Base-by-base conservation (phyloP, 1,284 basidiomycete genomes). In the Cutaneotrichosporon spelunceum region DNA sequence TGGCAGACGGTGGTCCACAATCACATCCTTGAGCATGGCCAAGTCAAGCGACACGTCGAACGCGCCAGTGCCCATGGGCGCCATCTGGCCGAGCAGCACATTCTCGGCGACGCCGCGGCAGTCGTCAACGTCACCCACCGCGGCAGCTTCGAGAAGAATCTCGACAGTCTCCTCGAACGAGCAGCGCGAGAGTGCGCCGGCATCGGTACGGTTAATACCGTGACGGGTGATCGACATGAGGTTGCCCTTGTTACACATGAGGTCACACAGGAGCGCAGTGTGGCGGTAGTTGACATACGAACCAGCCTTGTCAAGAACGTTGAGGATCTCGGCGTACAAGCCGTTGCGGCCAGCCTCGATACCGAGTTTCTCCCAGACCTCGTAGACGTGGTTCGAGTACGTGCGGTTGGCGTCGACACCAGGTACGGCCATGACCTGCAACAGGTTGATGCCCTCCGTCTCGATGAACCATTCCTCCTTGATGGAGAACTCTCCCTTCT, bases 151-250 rank as follows among this genome's bases (percentile, higher is more conserved):
- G 87, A 99, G 94, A 61, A 99, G 80, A 69, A 99, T 97, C 79
- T 99, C 96, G 65, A 98, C 96, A 0, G 96, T 99, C 83, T 99
- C 96, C 79, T 99, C 96, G 83, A 99, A 99, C 4, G 96, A 98
- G 80, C 93, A 98, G 53, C 96, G 85, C 88, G 99, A 98, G 58
- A 99, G 84, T 2, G 96, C 95, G 45, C 93, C 93, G 11, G 93
- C 95, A 72, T 98, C 93, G 30, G 95, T 91, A 59, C 95, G 88
- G 80, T 99, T 99, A 81, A 99, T 99, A 79, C 96, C 96, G 75
- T 99, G 96, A 55, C 96, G 93, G 53, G 96, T 99, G 80, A 99
- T 99, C 13, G 95, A 93, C 95, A 99, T 99, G 65, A 99, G 84
- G 10, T 86, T 81, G 44, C 96, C 96, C 61, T 93, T 90, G 72